Evolutionary conservation across 169 alveolate genomes (phyloP), one percentile per base, ranked within the genome.

Genomic region (Plasmodium gaboni): DNA sequence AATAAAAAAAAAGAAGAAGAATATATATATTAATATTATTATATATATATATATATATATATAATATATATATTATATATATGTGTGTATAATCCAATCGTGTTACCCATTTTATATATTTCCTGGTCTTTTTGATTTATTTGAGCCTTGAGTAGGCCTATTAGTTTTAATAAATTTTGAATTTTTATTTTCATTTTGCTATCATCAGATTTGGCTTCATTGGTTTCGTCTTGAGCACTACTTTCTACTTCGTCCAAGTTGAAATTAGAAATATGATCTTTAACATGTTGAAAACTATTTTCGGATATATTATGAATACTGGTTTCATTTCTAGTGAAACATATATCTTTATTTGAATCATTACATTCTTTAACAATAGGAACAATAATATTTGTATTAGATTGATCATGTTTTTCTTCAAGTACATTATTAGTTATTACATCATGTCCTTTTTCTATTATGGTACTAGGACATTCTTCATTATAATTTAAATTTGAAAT

Each of bases 91-190:
- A 22, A 24, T 13, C 15, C n/a, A 13, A 12, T 15, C 22, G 4
- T 15, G 42, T 32, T 68, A 80, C 90, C 90, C 83, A 80, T 68
- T 24, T 68, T 57, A 22, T 80, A 80, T 19, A 80, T 67, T 48
- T 65, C 83, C 48, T 80, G 90, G 17, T 80, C 90, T 67, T 80
- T 80, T 71, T 80, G 71, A 24, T 80, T 80, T 80, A 80, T 80
- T 72, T 80, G 90, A 3, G 19, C 80, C 44, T 80, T 80, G 26
- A 80, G 50, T 1, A 80, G 60, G 1, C 60, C 83, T 68, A 80
- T 68, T 3, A 80, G 32, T 28, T 80, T 80, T 3, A 80, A 32
- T 9, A 80, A 61, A 32, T 80, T 80, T 28, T 80, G 53, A 8
- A 80, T 48, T 46, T 80, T 80, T 24, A 53, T 26, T 61, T 80